These are phyloP conservation scores for Combretum micranthum DNA, from an alignment of 345 rosid species.

Conservation along the genomic window DNA sequence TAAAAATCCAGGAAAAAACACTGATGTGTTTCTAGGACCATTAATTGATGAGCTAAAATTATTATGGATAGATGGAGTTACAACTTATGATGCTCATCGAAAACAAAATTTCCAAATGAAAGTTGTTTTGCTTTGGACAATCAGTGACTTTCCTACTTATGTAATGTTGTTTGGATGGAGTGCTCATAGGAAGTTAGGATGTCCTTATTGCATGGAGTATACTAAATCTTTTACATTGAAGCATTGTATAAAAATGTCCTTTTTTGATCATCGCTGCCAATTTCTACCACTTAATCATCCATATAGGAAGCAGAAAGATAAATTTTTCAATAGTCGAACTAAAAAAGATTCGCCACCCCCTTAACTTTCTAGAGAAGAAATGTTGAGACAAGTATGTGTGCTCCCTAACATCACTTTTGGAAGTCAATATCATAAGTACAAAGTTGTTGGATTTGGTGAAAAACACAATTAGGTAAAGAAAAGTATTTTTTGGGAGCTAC, in stretches of 20 bases:
- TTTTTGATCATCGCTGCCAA: neutral
- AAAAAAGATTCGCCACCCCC: neutral
- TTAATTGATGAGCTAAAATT: too few relatives aligned
- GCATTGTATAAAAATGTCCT: neutral
- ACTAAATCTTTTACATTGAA: neutral
- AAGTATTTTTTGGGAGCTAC: too few relatives aligned
- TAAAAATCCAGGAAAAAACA: neutral
- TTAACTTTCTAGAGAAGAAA: too few relatives aligned
- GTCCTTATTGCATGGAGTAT: too few relatives aligned
- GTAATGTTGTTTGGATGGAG: too few relatives aligned
- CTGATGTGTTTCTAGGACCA: slow-evolving; percentile 9
- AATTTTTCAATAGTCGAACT: neutral
- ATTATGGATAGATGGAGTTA: neutral
- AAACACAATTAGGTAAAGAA: too few relatives aligned
- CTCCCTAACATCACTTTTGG: neutral
- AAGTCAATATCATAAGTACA: too few relatives aligned
- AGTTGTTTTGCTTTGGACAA: slow-evolving; percentile 5
- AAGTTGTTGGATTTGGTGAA: too few relatives aligned
- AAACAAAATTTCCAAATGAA: slow-evolving; percentile 1
- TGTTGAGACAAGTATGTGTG: neutral
- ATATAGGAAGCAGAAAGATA: neutral
- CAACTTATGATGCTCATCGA: neutral
- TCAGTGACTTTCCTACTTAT: too few relatives aligned
- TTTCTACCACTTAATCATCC: neutral
- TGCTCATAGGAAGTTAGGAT: too few relatives aligned